phyloP scores from a whole-genome alignment of 2,329 filamentous ascomycete species.

The Fonsecaea nubica region DNA sequence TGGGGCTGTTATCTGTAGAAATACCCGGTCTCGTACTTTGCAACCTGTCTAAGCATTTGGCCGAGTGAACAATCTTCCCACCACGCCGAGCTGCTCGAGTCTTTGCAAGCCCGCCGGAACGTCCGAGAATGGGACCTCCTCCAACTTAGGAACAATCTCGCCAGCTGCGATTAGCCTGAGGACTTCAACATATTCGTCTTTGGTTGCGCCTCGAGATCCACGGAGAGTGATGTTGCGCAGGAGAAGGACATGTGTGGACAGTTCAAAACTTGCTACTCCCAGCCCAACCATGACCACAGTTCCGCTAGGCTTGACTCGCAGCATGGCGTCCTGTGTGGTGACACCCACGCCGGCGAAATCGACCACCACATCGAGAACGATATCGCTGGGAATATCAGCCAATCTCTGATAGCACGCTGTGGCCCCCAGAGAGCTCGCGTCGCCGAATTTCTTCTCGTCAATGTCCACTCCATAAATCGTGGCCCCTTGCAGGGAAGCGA shows the following conservation, averaged over 20 bases:
- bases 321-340: conserved; percentile 7
- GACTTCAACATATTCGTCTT: background rate
- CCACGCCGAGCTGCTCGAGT: background rate
- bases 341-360: conserved; percentile 8
- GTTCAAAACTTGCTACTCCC: background rate
- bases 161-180: conserved; percentile 6
- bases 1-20: too few species aligned
- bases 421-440: background rate
- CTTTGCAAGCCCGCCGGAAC: conserved; percentile 6
- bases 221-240: too few species aligned
- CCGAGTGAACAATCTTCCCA: too few species aligned
- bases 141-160: conserved; percentile 5
- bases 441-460: conserved; percentile 1
- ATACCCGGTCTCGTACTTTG: too few species aligned
- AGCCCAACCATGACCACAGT: conserved; percentile 6
- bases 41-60: too few species aligned
- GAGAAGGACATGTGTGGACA: too few species aligned
- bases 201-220: background rate
- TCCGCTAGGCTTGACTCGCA: conserved; percentile 6
- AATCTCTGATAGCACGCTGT: conserved; percentile 3
- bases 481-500: conserved; percentile 8
- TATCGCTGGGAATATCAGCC: background rate
- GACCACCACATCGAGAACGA: conserved; percentile 11
- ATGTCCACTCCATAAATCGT: conserved; percentile 14
- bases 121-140: conserved; percentile 6